Base-by-base conservation (phyloP, 805 yeast species). In the Myxozyma lipomycoides region DNA sequence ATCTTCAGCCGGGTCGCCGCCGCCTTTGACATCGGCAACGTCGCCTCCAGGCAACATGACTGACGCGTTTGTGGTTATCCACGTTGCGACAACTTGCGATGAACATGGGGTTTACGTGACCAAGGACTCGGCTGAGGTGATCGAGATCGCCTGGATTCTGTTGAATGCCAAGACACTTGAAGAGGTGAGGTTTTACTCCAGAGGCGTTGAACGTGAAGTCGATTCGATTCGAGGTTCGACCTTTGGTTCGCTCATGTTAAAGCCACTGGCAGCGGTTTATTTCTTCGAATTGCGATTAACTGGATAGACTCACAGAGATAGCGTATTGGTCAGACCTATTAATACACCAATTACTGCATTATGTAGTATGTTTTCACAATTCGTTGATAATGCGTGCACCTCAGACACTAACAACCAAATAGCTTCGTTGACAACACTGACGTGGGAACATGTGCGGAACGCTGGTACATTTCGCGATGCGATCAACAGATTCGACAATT, bases 81-180 rank as follows among this genome's bases (percentile, higher is more conserved):
- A 81, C 53, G 69, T 82, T 36, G 75, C 81, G 46, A 78, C 86
- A 35, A 83, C 89, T 19, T 78, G 83, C 56, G 88, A 82, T 62
- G 87, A 83, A 47, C 75, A 77, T 34, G 75, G 79, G 28, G 73
- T 73, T 26, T 75, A 77, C 59, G 77, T 79, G 44, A 70, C 82
- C 28, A 80, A 78, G 61, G 95, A 86, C 66, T 75, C 85, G 28
- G 74, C 83, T 3, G 89, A 83, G 64, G 72, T 82, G 49, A 75
- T 81, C 32, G 86, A 81, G 63, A 65, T 87, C 15, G 79, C 86
- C 2, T 87, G 91, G 86, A 67, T 76, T 25, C 61, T 82, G 3
- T 67, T 86, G 17, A 81, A 83, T 62, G 76, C 85, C 18, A 61
- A 68, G 3, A 71, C 78, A 1, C 67, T 82, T 48, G 70, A 72